phyloP scores from a whole-genome alignment of 208 protist species.

The Crithidia brevicula region DNA sequence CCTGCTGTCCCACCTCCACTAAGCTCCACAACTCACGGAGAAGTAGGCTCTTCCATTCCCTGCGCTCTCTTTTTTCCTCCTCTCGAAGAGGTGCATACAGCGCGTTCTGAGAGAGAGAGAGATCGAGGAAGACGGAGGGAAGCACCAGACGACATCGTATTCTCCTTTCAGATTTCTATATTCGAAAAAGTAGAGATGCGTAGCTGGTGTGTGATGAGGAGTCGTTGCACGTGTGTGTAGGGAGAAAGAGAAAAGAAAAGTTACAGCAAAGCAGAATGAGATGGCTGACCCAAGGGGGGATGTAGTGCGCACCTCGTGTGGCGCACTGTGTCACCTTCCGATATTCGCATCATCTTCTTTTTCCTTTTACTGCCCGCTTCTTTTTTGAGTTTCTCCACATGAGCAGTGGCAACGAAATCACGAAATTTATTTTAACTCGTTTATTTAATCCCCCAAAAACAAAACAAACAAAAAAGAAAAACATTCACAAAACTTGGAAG shows the following conservation, averaged over 20 bases:
- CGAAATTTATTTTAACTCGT: conserved; percentile 8
- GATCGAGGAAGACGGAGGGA: neutral
- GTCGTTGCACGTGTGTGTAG: neutral
- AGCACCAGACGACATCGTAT: conserved; percentile 10
- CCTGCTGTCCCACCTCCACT: conserved; percentile 78
- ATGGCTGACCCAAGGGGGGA: neutral
- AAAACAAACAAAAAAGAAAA: conserved; percentile 21
- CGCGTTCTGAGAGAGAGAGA: conserved; percentile 1
- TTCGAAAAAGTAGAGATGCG: conserved; percentile 16
- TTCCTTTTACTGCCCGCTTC: neutral
- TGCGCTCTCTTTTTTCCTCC: neutral
- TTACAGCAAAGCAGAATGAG: neutral
- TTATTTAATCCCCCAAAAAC: conserved; percentile 21
- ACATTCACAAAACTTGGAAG: too few species aligned
- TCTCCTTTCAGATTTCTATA: conserved; percentile 10
- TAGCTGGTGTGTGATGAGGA: conserved; percentile 23
- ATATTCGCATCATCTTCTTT: neutral
- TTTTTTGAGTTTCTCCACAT: neutral
- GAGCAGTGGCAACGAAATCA: conserved; percentile 25
- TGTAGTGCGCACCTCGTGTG: neutral
- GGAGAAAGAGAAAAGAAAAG: neutral
- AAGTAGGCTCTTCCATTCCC: conserved; percentile 11
- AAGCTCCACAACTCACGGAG: conserved; percentile 10
- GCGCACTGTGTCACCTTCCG: neutral
- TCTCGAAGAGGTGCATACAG: neutral